Evolutionary conservation across 768 basidiomycete species (phyloP).

Genomic region (Trametes cubensis): DNA sequence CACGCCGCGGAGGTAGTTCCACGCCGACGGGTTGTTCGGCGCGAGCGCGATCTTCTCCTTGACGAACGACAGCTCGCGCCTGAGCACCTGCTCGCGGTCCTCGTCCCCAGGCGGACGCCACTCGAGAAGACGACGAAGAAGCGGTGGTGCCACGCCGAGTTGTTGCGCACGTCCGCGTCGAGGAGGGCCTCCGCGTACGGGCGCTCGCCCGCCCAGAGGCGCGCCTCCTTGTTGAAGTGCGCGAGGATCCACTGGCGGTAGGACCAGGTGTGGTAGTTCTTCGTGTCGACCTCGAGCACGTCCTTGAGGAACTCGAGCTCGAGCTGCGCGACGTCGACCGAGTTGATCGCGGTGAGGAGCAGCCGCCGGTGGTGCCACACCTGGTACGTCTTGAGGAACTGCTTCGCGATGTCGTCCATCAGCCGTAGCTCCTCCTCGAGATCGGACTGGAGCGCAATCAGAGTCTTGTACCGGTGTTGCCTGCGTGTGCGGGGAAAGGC

Average conservation of each 20-base stretch:
- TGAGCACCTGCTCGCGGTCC: slow-evolving; percentile 59
- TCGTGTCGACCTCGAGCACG: slow-evolving; percentile 75
- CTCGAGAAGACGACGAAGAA: slow-evolving; percentile 84
- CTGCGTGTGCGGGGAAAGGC: slow-evolving; percentile 52
- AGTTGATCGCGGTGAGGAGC: slow-evolving; percentile 58
- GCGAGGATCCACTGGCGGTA: slow-evolving; percentile 95
- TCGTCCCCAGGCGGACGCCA: slow-evolving; percentile 64
- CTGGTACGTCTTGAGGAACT: slow-evolving; percentile 93
- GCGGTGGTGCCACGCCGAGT: slow-evolving; percentile 96
- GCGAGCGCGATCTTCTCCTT: slow-evolving; percentile 82
- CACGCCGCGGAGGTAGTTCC: slow-evolving; percentile 95
- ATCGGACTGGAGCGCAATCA: slow-evolving; percentile 65
- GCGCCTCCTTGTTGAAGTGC: slow-evolving; percentile 70
- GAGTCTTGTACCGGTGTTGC: slow-evolving; percentile 94
- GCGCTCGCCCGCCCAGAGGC: slow-evolving; percentile 74
- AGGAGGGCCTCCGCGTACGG: slow-evolving; percentile 73
- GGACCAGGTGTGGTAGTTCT: slow-evolving; percentile 99
- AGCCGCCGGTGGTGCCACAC: slow-evolving; percentile 95
- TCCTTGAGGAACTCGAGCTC: slow-evolving; percentile 83
- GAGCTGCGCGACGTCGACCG: slow-evolving; percentile 34
- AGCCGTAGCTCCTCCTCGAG: slow-evolving; percentile 78
- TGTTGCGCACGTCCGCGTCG: slow-evolving; percentile 83
- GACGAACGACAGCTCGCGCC: slow-evolving; percentile 77
- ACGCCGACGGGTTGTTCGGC: slow-evolving; percentile 92
- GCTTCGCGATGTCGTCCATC: slow-evolving; percentile 86